Conservation (phyloP, 2,329 filamentous ascomycete genomes). For the Fusarium euwallaceae region DNA sequence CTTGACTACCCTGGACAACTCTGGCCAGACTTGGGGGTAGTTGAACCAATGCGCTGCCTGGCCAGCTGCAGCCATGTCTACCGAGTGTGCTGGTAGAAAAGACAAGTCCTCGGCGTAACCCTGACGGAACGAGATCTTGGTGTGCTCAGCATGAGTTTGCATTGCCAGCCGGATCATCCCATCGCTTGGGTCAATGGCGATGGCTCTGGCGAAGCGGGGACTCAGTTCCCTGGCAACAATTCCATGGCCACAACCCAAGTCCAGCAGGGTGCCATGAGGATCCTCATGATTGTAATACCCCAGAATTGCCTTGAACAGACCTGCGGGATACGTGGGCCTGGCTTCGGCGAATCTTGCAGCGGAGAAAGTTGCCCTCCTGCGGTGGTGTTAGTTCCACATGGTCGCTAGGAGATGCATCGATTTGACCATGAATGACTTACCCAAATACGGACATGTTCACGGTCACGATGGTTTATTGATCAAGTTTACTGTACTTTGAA, state of each 20-base stretch:
- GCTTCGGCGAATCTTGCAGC: slow-evolving; percentile 70
- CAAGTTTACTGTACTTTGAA: neutral
- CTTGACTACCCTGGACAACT: slow-evolving; percentile 66
- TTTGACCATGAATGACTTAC: slow-evolving; percentile 26
- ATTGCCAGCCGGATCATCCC: slow-evolving; percentile 68
- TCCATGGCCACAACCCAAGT: slow-evolving; percentile 75
- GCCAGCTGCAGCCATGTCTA: slow-evolving; percentile 66
- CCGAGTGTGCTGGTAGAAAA: slow-evolving; percentile 60
- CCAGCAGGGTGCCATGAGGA: slow-evolving; percentile 57
- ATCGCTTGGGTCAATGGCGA: slow-evolving; percentile 69
- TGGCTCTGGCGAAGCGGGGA: slow-evolving; percentile 62
- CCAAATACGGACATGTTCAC: slow-evolving; percentile 44
- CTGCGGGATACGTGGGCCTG: slow-evolving; percentile 69
- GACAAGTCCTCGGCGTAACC: slow-evolving; percentile 67
- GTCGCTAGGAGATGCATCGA: neutral
- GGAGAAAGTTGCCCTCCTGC: slow-evolving; percentile 68
- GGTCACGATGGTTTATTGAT: neutral
- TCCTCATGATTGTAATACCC: slow-evolving; percentile 62
- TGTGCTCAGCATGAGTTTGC: slow-evolving; percentile 52
- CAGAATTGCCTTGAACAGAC: slow-evolving; percentile 67
- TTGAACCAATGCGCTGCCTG: slow-evolving; percentile 79
- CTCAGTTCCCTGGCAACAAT: slow-evolving; percentile 67
- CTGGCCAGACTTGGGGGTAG: slow-evolving; percentile 66
- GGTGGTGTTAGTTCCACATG: neutral
- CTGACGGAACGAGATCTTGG: slow-evolving; percentile 63